phyloP scores from a whole-genome alignment of 2,329 filamentous ascomycete genomes.

The Macrophomina pseudophaseolina region DNA sequence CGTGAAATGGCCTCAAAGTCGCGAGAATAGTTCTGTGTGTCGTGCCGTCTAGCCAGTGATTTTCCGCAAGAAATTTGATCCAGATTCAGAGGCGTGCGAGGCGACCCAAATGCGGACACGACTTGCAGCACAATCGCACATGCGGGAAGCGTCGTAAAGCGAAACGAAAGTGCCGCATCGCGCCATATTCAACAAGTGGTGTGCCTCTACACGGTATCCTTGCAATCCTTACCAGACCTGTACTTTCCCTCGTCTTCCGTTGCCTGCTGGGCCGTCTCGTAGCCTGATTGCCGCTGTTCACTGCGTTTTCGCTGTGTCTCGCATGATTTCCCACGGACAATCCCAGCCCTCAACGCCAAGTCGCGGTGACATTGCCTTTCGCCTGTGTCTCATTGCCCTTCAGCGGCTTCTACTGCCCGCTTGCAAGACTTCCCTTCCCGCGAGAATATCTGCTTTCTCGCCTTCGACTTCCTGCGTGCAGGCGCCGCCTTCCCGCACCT shows the following conservation, averaged over 20 bases:
- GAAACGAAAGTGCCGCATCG: background rate
- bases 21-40: background rate
- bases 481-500: background rate
- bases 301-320: background rate
- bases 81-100: background rate
- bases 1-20: background rate
- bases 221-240: background rate
- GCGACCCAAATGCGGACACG: background rate
- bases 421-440: background rate
- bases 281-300: background rate
- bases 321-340: background rate
- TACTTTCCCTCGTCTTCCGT: background rate
- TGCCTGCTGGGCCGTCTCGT: background rate
- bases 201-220: too few relatives aligned
- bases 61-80: background rate
- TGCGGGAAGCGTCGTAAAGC: background rate
- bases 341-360: background rate
- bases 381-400: slow-evolving; percentile 1
- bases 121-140: background rate
- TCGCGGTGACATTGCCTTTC: background rate
- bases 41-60: background rate
- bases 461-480: slow-evolving; percentile 19
- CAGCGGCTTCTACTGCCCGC: background rate
- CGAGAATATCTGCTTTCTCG: background rate
- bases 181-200: background rate